Base-by-base conservation (phyloP, 768 basidiomycete genomes). In the Chalciporus sphaerocephalus region DNA sequence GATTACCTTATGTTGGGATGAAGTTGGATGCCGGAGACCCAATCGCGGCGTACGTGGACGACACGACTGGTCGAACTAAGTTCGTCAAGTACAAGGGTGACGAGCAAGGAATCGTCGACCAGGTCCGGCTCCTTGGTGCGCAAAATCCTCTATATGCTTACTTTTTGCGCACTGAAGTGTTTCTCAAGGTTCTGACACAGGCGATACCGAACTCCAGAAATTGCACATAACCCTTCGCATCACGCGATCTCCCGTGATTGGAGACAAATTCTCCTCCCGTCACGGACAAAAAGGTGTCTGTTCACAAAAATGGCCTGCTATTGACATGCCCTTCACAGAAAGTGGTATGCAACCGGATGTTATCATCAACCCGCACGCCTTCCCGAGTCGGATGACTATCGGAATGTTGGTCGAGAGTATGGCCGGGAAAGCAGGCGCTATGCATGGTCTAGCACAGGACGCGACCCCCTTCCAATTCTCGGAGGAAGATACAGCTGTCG, bases 261-360 rank as follows among this genome's bases (percentile, higher is more conserved):
- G 96, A 27, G 96, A 99, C 74, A 99, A 99, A 71, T 99, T 98
- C 67, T 97, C 96, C 0, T 98, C 96, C 6, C 83, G 96, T 22
- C 96, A 99, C 63, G 96, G 96, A 23, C 96, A 99, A 68, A 99
- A 99, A 68, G 96, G 96, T 74, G 93, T 99, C 42, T 98, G 95
- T 68, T 98, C 95, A 39, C 96, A 99, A 64, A 97, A 96, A 70
- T 99, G 94, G 92, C 96, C 96, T 7, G 81, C 87, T 15, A 69
- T 96, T 55, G 96, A 99, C 64, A 97, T 99, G 96, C 96, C 96
- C 12, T 98, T 99, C 76, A 85, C 84, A 57, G 96, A 99, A 72
- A 95, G 91, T 47, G 96, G 96, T 13, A 93, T 99, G 79, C 95
- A 97, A 66, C 96, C 96, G 1, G 96, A 99, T 67, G 82, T 99